These are phyloP conservation scores for Myriosclerotinia curreyana DNA, from an alignment of 2,329 filamentous ascomycete genomes.

Conservation along the genomic window DNA sequence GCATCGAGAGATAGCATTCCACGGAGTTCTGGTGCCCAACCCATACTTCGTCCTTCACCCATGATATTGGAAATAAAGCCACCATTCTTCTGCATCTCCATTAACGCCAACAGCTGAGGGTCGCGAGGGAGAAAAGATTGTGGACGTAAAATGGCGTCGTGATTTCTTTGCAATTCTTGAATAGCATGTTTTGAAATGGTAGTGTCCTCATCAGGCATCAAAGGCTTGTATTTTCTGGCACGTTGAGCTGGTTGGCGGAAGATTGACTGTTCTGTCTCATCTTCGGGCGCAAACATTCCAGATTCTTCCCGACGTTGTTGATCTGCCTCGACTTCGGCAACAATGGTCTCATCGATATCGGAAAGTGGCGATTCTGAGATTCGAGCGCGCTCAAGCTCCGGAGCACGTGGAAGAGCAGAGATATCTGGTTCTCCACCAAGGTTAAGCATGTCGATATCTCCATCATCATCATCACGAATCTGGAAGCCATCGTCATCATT, in stretches of 20 bases:
- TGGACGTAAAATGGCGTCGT: constrained; percentile 79
- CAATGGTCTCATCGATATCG: constrained; percentile 63
- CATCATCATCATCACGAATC: constrained; percentile 57
- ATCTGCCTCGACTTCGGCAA: constrained; percentile 57
- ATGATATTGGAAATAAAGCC: constrained; percentile 86
- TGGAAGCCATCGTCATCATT: constrained; percentile 50
- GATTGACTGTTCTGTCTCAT: constrained; percentile 54
- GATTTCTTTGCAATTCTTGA: constrained; percentile 80
- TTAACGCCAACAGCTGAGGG: constrained; percentile 78
- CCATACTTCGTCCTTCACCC: constrained; percentile 71
- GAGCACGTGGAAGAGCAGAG: constrained; percentile 47
- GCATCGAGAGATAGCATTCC: constrained; percentile 88
- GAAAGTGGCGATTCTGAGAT: constrained; percentile 70
- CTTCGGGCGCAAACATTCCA: constrained; percentile 56
- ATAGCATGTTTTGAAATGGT: constrained; percentile 74
- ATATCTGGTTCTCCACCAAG: constrained; percentile 58
- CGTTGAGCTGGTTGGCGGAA: constrained; percentile 69
- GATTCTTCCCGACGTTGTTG: constrained; percentile 47
- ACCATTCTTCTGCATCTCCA: constrained; percentile 88
- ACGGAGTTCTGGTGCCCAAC: constrained; percentile 89
- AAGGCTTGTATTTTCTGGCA: constrained; percentile 72
- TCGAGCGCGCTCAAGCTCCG: constrained; percentile 52
- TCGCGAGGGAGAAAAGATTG: constrained; percentile 83
- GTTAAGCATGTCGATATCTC: constrained; percentile 62
- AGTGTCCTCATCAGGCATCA: constrained; percentile 75